phyloP scores from a whole-genome alignment of 106 monocot species.

The Alisma plantagoaquatica region DNA sequence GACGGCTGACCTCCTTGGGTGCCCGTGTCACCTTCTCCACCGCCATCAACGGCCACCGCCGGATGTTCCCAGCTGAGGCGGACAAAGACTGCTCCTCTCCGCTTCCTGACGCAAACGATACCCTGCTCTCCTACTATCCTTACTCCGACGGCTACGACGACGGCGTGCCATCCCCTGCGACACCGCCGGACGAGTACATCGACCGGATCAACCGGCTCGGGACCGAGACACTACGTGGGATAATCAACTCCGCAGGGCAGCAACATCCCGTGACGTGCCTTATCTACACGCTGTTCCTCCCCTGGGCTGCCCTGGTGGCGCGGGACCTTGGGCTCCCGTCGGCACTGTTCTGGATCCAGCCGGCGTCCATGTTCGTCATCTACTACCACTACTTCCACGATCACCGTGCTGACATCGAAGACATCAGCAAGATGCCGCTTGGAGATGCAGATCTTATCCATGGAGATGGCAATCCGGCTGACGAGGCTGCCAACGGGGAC shows the following conservation, averaged over 20 bases:
- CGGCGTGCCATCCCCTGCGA: too few species aligned
- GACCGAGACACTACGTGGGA: constrained; percentile 7
- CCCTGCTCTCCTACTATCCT: constrained; percentile 29
- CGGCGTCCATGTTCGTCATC: constrained; percentile 43
- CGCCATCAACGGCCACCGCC: constrained; percentile 14
- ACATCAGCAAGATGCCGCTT: too few species aligned
- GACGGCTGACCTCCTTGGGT: constrained; percentile 3
- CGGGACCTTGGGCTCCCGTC: constrained; percentile 28
- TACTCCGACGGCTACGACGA: constrained; percentile 62
- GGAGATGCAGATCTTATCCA: too few species aligned
- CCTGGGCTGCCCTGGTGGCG: constrained; percentile 51
- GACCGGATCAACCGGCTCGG: not conserved
- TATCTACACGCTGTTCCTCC: constrained; percentile 28
- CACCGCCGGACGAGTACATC: constrained; percentile 8
- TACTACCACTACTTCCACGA: constrained; percentile 65
- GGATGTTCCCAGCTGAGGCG: constrained; percentile 7
- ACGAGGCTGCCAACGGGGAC: too few species aligned
- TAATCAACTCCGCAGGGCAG: constrained; percentile 12
- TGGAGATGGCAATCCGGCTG: not conserved
- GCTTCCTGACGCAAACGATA: not conserved
- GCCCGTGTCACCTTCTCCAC: constrained; percentile 18
- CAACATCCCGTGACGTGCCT: constrained; percentile 42
- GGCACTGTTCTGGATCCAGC: constrained; percentile 59
- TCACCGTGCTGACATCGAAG: constrained; percentile 9
- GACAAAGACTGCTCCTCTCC: too few species aligned